Evolutionary conservation across 805 yeast species (phyloP).

Genomic region (Hyphopichia homilentoma): DNA sequence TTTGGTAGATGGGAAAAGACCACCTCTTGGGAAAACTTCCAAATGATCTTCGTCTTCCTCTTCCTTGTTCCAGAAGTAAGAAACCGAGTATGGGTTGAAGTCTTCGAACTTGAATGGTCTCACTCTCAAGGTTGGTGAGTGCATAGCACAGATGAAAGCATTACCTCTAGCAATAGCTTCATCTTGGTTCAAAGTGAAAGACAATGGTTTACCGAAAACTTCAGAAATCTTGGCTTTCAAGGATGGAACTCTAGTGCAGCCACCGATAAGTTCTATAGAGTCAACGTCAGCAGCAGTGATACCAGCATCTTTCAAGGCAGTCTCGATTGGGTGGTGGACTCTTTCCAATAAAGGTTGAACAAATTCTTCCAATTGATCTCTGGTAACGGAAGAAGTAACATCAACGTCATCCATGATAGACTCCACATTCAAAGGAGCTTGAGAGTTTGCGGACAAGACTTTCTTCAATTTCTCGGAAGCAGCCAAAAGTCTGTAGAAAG

Average conservation of each 20-base stretch:
- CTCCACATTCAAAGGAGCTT: conserved; percentile 93
- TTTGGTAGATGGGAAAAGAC: conserved; percentile 91
- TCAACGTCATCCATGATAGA: conserved; percentile 97
- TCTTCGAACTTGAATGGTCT: conserved; percentile 99
- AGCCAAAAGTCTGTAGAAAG: conserved; percentile 85
- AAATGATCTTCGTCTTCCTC: conserved; percentile 87
- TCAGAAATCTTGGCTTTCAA: conserved; percentile 78
- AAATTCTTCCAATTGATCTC: conserved; percentile 91
- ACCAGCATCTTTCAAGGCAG: conserved; percentile 79
- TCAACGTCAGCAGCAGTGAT: conserved; percentile 72
- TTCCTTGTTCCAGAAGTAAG: conserved; percentile 92
- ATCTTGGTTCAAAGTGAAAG: conserved; percentile 96
- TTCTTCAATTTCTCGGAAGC: conserved; percentile 94
- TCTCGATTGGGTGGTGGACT: conserved; percentile 71
- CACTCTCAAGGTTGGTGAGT: conserved; percentile 97
- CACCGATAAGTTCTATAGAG: conserved; percentile 94
- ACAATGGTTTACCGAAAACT: conserved; percentile 79
- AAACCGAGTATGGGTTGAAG: conserved; percentile 84
- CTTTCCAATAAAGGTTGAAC: conserved; percentile 78
- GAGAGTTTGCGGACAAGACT: conserved; percentile 91
- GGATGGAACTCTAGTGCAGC: conserved; percentile 96
- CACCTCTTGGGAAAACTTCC: conserved; percentile 96
- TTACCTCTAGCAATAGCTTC: conserved; percentile 99
- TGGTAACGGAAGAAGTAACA: conserved; percentile 80
- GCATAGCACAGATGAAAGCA: conserved; percentile 97